Percentiles rank a stretch among this genome's conserved stretches.
Evolutionary conservation across 2,329 filamentous ascomycete species (phyloP).

Genomic region (Neonectria punicea): DNA sequence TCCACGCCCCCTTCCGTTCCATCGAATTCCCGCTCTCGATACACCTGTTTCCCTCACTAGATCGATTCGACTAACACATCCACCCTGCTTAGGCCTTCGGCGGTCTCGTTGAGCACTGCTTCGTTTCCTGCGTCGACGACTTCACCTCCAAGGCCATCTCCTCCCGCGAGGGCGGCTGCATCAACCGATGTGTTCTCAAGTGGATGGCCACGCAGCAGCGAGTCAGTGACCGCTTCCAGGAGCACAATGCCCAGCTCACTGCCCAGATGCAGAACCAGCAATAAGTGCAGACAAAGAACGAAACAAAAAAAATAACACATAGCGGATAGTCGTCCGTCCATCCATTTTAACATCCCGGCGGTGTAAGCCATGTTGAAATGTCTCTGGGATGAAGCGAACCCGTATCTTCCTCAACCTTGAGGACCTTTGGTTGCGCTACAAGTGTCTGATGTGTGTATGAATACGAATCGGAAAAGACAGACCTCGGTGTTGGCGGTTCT

Average conservation of each 20-base stretch:
- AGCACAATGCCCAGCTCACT: constrained; percentile 71
- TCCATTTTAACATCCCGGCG: neutral
- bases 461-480: constrained; percentile 25
- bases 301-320: neutral
- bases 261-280: constrained; percentile 62
- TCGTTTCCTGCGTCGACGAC: constrained; percentile 96
- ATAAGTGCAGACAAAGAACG: constrained; percentile 25
- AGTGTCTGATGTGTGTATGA: constrained; percentile 32
- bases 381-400: neutral
- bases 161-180: constrained; percentile 88
- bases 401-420: neutral
- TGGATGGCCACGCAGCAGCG: constrained; percentile 92
- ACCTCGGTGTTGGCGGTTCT: constrained; percentile 25
- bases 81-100: constrained; percentile 48
- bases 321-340: neutral
- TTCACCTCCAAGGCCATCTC: constrained; percentile 97
- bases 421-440: neutral
- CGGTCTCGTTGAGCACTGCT: constrained; percentile 80
- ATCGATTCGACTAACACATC: constrained; percentile 4
- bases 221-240: constrained; percentile 88
- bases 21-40: neutral
- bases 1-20: neutral
- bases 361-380: neutral
- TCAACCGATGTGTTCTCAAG: constrained; percentile 96
- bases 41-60: too few species aligned